Percentiles rank a stretch among this genome's conserved stretches.
phyloP scores from a whole-genome alignment of 495 filamentous ascomycete species.

The Aspergillus mulundensis region DNA sequence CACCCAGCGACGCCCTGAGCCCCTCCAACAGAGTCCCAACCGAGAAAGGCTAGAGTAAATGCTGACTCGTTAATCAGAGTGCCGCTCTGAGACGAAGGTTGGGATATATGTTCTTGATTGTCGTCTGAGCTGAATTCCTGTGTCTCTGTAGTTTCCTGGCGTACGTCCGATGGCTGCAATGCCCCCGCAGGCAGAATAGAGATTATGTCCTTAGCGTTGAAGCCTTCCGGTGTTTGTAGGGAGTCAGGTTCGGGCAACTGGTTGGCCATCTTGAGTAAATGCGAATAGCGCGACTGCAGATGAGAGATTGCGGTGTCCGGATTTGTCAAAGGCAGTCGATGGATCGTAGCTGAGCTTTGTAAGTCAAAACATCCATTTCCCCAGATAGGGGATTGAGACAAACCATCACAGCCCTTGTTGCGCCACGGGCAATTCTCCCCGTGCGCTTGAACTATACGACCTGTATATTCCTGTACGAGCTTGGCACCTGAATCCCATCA shows the following conservation, averaged over 20 bases:
- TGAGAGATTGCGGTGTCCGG: constrained; percentile 50
- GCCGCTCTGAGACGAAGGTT: constrained; percentile 4
- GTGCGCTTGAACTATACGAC: constrained; percentile 70
- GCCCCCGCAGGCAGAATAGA: constrained; percentile 30
- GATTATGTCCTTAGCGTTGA: constrained; percentile 35
- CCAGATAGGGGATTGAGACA: constrained; percentile 15
- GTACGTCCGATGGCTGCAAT: constrained; percentile 22
- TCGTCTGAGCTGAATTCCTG: constrained; percentile 3
- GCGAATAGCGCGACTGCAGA: constrained; percentile 59
- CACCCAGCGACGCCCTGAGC: constrained; percentile 71
- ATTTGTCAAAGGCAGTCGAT: constrained; percentile 55
- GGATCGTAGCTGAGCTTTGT: constrained; percentile 40
- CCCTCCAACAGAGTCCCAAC: constrained; percentile 75
- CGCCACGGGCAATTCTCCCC: constrained; percentile 84
- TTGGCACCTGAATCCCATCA: constrained; percentile 37
- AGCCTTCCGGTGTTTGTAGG: constrained; percentile 42
- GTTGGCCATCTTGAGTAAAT: constrained; percentile 42
- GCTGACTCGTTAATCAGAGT: constrained; percentile 57
- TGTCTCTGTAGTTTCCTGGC: constrained; percentile 4
- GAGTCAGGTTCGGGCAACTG: constrained; percentile 48
- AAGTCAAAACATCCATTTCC: constrained; percentile 1
- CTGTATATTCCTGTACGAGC: constrained; percentile 72
- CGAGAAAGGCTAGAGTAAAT: constrained; percentile 72
- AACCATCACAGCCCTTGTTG: constrained; percentile 78
- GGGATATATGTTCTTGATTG: constrained; percentile 1